Percentiles rank a stretch among this genome's conserved stretches.
These are phyloP conservation scores for Lophiotrema nucula DNA, from an alignment of 495 filamentous ascomycete genomes.

Conservation along the genomic window DNA sequence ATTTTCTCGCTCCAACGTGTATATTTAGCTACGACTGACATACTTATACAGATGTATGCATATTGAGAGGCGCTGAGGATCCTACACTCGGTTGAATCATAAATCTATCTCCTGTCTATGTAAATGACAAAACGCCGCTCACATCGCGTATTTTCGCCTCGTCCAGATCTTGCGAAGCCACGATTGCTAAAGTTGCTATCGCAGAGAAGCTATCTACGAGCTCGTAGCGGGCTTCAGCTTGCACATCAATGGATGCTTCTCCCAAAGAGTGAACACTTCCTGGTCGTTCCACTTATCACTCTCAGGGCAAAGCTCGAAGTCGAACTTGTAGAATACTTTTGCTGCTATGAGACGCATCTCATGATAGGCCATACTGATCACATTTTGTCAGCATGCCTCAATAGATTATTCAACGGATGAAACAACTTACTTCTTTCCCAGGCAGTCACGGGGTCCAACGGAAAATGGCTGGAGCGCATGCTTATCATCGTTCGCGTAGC, in stretches of 20 bases:
- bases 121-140: too few relatives aligned
- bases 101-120: too few relatives aligned
- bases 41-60: too few relatives aligned
- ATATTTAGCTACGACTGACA: too few relatives aligned
- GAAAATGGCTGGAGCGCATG: slow-evolving; percentile 35
- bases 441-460: slow-evolving; percentile 36
- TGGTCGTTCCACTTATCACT: slow-evolving; percentile 37
- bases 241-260: slow-evolving; percentile 42
- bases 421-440: slow-evolving; percentile 36
- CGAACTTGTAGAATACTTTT: slow-evolving; percentile 38
- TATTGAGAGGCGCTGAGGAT: too few relatives aligned
- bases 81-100: too few relatives aligned
- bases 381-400: slow-evolving; percentile 3
- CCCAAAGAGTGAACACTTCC: slow-evolving; percentile 42
- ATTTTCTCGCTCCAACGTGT: too few relatives aligned
- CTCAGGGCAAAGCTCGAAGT: slow-evolving; percentile 37
- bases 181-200: too few relatives aligned
- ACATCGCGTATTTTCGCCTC: too few relatives aligned
- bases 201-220: too few relatives aligned
- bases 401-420: not conserved
- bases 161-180: too few relatives aligned
- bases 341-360: slow-evolving; percentile 41
- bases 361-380: slow-evolving; percentile 40
- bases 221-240: slow-evolving; percentile 8
- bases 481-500: slow-evolving; percentile 29